These are phyloP conservation scores for Auxenochlorella protothecoides DNA, from an alignment of 139 green algal genomes.

Conservation along the genomic window DNA sequence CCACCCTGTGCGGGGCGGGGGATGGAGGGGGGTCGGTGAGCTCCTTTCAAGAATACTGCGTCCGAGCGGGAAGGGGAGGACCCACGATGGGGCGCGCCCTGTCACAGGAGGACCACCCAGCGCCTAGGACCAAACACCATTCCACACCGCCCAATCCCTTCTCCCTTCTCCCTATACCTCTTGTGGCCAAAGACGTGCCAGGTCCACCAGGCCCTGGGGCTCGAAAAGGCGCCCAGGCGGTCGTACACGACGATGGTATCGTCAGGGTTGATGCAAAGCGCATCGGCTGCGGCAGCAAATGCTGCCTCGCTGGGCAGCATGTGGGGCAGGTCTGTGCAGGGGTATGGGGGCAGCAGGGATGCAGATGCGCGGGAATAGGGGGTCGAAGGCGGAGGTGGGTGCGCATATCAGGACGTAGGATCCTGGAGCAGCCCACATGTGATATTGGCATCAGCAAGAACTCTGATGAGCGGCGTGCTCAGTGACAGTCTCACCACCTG, in stretches of 20 bases:
- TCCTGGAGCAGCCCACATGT: not conserved
- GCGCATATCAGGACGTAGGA: not conserved
- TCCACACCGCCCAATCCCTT: not conserved
- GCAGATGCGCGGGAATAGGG: not conserved
- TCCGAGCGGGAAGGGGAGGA: no score
- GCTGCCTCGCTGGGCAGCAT: constrained; percentile 57
- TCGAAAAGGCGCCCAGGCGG: constrained; percentile 72
- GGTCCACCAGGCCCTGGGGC: constrained; percentile 84
- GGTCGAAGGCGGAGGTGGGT: not conserved
- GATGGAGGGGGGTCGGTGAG: no score
- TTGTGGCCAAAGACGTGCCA: constrained; percentile 74
- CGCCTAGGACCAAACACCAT: not conserved
- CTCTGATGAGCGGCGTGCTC: no score
- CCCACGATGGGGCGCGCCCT: no score
- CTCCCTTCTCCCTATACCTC: constrained; percentile 1
- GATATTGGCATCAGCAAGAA: not conserved
- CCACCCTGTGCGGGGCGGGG: constrained; percentile 38
- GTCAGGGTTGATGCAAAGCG: constrained; percentile 57
- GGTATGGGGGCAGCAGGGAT: constrained; percentile 7
- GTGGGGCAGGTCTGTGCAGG: constrained; percentile 48
- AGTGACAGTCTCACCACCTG: no score
- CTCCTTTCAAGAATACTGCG: no score
- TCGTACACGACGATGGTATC: constrained; percentile 85
- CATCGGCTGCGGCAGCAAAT: constrained; percentile 76
- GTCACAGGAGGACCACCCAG: no score